phyloP scores from a whole-genome alignment of 768 basidiomycete genomes.

The Lyophyllum decastes region DNA sequence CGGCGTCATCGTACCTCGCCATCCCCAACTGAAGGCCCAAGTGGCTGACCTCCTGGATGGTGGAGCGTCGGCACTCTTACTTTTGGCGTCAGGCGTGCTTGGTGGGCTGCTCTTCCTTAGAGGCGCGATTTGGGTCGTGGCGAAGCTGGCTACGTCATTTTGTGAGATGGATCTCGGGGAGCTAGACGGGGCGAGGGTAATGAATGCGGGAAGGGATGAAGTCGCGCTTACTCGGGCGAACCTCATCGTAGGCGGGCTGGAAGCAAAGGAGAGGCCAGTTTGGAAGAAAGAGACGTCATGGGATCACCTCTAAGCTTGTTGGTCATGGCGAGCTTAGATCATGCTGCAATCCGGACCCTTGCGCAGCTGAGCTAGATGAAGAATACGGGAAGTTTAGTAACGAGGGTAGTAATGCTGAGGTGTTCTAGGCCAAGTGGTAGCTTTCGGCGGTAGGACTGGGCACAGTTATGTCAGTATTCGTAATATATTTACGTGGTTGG shows the following conservation, averaged over 20 bases:
- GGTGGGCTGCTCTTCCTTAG: slow-evolving; percentile 2
- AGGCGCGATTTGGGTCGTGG: slow-evolving; percentile 9
- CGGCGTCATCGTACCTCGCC: slow-evolving; percentile 6
- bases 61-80: not conserved
- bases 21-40: not conserved
- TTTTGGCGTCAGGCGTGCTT: not conserved
- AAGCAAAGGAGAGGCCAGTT: not conserved
- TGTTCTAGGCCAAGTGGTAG: too few relatives aligned
- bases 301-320: too few relatives aligned
- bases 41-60: not conserved
- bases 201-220: not conserved
- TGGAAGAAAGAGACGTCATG: not conserved
- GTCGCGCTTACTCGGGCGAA: slow-evolving; percentile 11
- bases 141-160: slow-evolving; percentile 7
- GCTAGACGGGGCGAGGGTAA: not conserved
- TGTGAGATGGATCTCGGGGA: slow-evolving; percentile 15
- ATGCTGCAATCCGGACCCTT: too few relatives aligned
- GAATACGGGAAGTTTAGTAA: too few relatives aligned
- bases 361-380: too few relatives aligned
- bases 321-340: too few relatives aligned
- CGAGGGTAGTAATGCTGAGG: too few relatives aligned
- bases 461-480: too few relatives aligned
- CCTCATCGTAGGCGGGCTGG: not conserved
- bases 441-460: too few relatives aligned
- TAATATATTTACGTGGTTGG: too few relatives aligned